Base-by-base conservation (phyloP, 2,329 filamentous ascomycete genomes). In the Aspergillus uvarum region DNA sequence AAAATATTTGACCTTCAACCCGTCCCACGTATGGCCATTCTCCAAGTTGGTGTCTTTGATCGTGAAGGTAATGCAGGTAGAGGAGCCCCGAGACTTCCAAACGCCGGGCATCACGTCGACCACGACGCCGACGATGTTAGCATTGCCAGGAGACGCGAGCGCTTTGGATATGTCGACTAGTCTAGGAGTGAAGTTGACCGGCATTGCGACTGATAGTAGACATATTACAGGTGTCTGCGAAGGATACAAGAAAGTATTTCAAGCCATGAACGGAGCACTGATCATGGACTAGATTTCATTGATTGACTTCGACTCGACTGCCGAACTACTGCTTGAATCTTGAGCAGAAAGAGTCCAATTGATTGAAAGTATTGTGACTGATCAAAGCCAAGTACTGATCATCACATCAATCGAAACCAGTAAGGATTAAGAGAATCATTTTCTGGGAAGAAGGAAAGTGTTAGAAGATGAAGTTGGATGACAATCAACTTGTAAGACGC, bases 91-190 rank as follows among this genome's bases (percentile, higher is more conserved):
- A 1, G 86, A 86, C 11, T 71, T 58, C 0, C 78, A 79, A 1
- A 86, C 83, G 0, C 80, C 54, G 6, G 48, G 74, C 59, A 85
- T 81, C 52, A 81, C 82, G 66, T 94, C 90, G 54, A 85, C 84
- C 3, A 94, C 84, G 4, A 94, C 75, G 1, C 91, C 92, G 54
- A 92, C 82, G 47, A 95, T 76, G 74, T 80, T 88, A 63, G 87
- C 78, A 5, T 29, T 70, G 63, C 26, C 65, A 8, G 64, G 51
- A 50, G 74, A 58, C 24, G 72, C 70, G 21, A 54, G 82, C 74
- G 61, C 86, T 71, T 63, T 76, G 69, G 65, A 82, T 73, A 85
- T 74, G 47, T 76, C 73, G 5, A 75, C 70, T 65, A 85, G 85
- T 42, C 75, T 74, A 2, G 71, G 22, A 6, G 62, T 31, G n/a